Percentiles rank a stretch among this genome's conserved stretches.
These are phyloP conservation scores for Picea sitchensis DNA, from an alignment of 75 land plant genomes.

Conservation along the genomic window DNA sequence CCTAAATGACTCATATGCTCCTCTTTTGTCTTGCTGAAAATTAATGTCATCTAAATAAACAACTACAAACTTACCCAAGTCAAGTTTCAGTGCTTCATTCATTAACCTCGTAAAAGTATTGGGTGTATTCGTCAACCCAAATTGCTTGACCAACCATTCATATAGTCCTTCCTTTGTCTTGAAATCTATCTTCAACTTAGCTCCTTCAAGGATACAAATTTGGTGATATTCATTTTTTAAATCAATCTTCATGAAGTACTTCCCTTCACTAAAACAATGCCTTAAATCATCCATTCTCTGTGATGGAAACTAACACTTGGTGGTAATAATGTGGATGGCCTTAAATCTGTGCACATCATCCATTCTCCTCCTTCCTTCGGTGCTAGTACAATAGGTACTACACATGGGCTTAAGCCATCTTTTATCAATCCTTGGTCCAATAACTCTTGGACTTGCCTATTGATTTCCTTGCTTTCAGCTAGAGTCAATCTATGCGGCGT, in stretches of 20 bases:
- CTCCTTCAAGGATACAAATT: background rate
- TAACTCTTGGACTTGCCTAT: background rate
- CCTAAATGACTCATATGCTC: too few species aligned
- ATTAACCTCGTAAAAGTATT: too few species aligned
- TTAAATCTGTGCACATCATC: background rate
- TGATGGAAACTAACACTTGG: background rate
- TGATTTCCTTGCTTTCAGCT: background rate
- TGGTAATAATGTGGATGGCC: background rate
- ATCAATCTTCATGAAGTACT: background rate
- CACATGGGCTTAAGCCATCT: background rate
- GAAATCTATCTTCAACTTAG: too few species aligned
- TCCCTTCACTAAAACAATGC: background rate
- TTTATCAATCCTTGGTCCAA: background rate
- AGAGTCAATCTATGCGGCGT: background rate
- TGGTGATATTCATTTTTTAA: background rate
- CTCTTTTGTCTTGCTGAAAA: too few species aligned
- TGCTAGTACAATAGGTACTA: background rate
- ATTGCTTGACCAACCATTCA: too few species aligned
- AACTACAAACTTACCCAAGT: too few species aligned
- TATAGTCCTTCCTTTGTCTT: too few species aligned
- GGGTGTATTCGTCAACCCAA: too few species aligned
- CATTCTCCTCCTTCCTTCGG: background rate
- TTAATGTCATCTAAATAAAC: too few species aligned
- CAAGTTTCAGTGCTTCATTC: too few species aligned
- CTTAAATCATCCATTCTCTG: background rate